Evolutionary conservation across 78 protist genomes (phyloP).

Genomic region (Bigelowiella natans): DNA sequence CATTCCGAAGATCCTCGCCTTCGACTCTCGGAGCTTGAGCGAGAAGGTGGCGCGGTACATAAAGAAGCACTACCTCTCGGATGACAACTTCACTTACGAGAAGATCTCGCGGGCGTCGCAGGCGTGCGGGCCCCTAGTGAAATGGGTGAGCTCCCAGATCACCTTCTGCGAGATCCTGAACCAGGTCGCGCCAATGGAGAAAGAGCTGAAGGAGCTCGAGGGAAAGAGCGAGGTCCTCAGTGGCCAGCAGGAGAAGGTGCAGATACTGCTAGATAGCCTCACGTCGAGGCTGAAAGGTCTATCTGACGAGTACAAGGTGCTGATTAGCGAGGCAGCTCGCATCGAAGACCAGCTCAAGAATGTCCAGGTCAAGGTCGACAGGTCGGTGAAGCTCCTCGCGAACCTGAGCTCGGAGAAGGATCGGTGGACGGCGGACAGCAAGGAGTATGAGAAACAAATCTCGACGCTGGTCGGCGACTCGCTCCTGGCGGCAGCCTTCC

Average conservation of each 20-base stretch:
- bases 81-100: slow-evolving; percentile 54
- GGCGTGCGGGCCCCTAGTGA: slow-evolving; percentile 89
- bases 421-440: slow-evolving; percentile 72
- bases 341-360: slow-evolving; percentile 53
- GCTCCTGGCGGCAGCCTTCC: slow-evolving; percentile 71
- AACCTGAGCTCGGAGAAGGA: slow-evolving; percentile 56
- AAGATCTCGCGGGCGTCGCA: slow-evolving; percentile 53
- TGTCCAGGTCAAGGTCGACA: slow-evolving; percentile 55
- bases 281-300: not conserved
- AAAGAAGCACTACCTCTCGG: slow-evolving; percentile 37
- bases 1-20: slow-evolving; percentile 57
- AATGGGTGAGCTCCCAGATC: slow-evolving; percentile 78
- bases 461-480: slow-evolving; percentile 77
- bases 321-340: slow-evolving; percentile 48
- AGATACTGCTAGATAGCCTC: not conserved
- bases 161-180: slow-evolving; percentile 58
- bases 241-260: slow-evolving; percentile 12
- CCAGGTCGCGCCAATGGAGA: slow-evolving; percentile 62
- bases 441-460: slow-evolving; percentile 41
- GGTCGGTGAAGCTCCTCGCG: slow-evolving; percentile 56
- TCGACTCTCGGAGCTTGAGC: slow-evolving; percentile 47
- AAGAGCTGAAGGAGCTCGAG: slow-evolving; percentile 38
- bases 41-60: slow-evolving; percentile 22
- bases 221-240: slow-evolving; percentile 40
- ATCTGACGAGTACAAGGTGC: slow-evolving; percentile 19